These are phyloP conservation scores for Magnaporthiopsis incrustans DNA, from an alignment of 2,329 filamentous ascomycete species.

Conservation along the genomic window DNA sequence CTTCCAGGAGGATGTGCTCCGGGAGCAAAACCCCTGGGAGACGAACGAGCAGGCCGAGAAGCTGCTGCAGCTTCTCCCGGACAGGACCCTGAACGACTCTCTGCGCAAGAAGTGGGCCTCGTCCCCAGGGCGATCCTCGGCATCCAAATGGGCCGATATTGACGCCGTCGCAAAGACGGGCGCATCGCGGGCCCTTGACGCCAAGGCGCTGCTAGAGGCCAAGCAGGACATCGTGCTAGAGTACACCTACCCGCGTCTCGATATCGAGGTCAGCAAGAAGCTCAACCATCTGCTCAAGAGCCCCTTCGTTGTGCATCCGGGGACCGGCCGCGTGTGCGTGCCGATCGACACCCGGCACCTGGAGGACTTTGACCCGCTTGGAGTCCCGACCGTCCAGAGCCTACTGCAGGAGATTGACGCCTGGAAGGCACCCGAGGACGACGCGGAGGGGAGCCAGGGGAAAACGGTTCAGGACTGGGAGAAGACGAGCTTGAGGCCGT, in stretches of 20 bases:
- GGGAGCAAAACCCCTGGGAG: conserved; percentile 79
- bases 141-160: conserved; percentile 90
- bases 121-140: conserved; percentile 66
- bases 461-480: conserved; percentile 72
- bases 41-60: conserved; percentile 62
- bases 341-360: conserved; percentile 72
- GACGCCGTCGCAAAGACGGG: conserved; percentile 74
- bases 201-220: conserved; percentile 68
- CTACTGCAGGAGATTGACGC: conserved; percentile 79
- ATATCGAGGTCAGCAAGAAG: conserved; percentile 96
- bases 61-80: conserved; percentile 77
- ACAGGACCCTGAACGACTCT: conserved; percentile 67
- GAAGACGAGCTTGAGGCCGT: conserved; percentile 91
- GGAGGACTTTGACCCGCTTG: conserved; percentile 78
- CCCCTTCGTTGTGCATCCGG: conserved; percentile 92
- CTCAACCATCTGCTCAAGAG: conserved; percentile 96
- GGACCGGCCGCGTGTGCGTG: conserved; percentile 89
- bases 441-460: conserved; percentile 17
- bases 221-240: conserved; percentile 96
- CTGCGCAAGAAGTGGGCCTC: conserved; percentile 88
- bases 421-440: conserved; percentile 50
- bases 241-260: conserved; percentile 94
- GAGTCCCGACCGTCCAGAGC: conserved; percentile 80
- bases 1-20: conserved; percentile 76
- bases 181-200: conserved; percentile 62